A percentile compares a stretch with the other conserved stretches of the same genome.
Evolutionary conservation across 2,329 filamentous ascomycete species (phyloP).

Genomic region (Xenoacremonium recifei): DNA sequence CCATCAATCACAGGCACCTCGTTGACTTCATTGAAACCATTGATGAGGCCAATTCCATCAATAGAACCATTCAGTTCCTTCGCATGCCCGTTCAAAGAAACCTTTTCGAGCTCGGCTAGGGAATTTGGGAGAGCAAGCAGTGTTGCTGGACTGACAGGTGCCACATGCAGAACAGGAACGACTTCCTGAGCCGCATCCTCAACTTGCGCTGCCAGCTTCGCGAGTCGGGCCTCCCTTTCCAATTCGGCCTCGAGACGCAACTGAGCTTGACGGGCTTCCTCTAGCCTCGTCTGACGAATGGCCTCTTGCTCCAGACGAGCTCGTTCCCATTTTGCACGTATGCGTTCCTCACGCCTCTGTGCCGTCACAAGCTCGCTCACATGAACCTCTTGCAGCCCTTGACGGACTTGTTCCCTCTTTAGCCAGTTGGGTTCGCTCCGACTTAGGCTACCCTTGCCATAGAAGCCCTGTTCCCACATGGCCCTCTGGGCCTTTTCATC

Average conservation of each 20-base stretch:
- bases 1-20: no score
- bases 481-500: slow-evolving; percentile 73
- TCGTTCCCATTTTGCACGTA: slow-evolving; percentile 84
- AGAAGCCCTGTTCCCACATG: slow-evolving; percentile 96
- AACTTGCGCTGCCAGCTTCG: slow-evolving; percentile 39
- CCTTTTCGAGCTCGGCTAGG: neutral
- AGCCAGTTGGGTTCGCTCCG: slow-evolving; percentile 95
- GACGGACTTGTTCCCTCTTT: slow-evolving; percentile 73
- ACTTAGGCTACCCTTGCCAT: slow-evolving; percentile 89
- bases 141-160: neutral
- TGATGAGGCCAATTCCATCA: no score
- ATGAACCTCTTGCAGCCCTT: slow-evolving; percentile 59
- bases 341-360: slow-evolving; percentile 74
- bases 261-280: slow-evolving; percentile 40
- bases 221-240: slow-evolving; percentile 4
- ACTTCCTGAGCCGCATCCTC: neutral
- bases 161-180: neutral
- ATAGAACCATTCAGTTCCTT: neutral
- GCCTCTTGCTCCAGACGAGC: slow-evolving; percentile 84
- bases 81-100: neutral
- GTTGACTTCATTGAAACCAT: neutral
- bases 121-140: slow-evolving; percentile 5
- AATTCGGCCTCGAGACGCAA: slow-evolving; percentile 14
- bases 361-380: slow-evolving; percentile 83
- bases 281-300: slow-evolving; percentile 65